phyloP scores from a whole-genome alignment of 164 flowering plant species.

The Magnolia officinalis region DNA sequence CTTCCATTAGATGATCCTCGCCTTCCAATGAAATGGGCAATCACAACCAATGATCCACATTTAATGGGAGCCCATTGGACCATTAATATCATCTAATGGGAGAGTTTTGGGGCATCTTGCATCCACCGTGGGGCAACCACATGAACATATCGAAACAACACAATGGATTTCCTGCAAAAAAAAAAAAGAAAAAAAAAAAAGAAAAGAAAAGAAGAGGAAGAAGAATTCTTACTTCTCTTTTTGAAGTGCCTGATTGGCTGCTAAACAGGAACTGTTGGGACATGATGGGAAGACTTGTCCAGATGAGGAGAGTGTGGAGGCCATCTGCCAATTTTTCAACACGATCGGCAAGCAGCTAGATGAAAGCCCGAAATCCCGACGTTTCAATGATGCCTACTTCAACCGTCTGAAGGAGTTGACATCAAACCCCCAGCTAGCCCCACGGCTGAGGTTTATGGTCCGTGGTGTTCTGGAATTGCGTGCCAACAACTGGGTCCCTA shows the following conservation, averaged over 20 bases:
- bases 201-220: too few relatives aligned
- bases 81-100: too few relatives aligned
- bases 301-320: constrained; percentile 96
- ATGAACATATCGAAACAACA: too few relatives aligned
- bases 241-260: background rate
- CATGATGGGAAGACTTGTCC: constrained; percentile 68
- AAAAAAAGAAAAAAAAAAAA: too few relatives aligned
- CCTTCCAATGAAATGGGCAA: too few relatives aligned
- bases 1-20: too few relatives aligned
- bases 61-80: too few relatives aligned
- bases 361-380: constrained; percentile 64
- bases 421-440: constrained; percentile 63
- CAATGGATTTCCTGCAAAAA: too few relatives aligned
- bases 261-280: constrained; percentile 79
- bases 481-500: constrained; percentile 81
- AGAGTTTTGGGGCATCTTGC: too few relatives aligned
- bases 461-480: constrained; percentile 84
- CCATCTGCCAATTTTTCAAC: constrained; percentile 87
- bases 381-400: constrained; percentile 73
- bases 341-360: constrained; percentile 98
- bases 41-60: too few relatives aligned
- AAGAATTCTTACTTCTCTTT: background rate
- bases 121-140: too few relatives aligned
- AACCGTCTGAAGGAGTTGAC: constrained; percentile 66
- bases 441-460: constrained; percentile 79